Percentiles rank a stretch among this genome's conserved stretches.
These are phyloP conservation scores for Petrea volubilis DNA, from an alignment of 257 asterid genomes.

Conservation along the genomic window DNA sequence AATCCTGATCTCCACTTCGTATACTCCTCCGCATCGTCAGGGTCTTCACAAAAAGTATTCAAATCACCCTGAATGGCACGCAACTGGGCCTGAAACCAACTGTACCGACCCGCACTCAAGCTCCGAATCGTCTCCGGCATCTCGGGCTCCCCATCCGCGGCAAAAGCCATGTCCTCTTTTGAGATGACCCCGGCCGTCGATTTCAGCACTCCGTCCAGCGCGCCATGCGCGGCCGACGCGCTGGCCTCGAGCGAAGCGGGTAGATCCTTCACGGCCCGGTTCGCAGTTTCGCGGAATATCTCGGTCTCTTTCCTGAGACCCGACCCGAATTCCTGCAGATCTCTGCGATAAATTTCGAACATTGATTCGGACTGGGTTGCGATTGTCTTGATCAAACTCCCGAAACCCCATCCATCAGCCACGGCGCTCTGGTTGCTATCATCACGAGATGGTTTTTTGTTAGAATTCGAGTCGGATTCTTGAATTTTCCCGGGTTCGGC, in stretches of 20 bases:
- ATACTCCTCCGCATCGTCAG: conserved; percentile 71
- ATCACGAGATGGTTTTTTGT: conserved; percentile 18
- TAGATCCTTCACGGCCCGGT: conserved; percentile 90
- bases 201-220: conserved; percentile 64
- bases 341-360: conserved; percentile 73
- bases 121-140: conserved; percentile 50
- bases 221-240: conserved; percentile 66
- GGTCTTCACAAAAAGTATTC: conserved; percentile 54
- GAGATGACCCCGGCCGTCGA: conserved; percentile 72
- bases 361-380: conserved; percentile 77
- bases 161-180: conserved; percentile 44
- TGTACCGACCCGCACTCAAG: conserved; percentile 54
- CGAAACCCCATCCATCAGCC: conserved; percentile 64
- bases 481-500: conserved; percentile 31
- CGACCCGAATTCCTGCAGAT: conserved; percentile 75
- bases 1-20: conserved; percentile 67
- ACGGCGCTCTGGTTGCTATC: conserved; percentile 22
- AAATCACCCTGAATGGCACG: conserved; percentile 55
- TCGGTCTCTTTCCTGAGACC: conserved; percentile 78
- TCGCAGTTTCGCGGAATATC: conserved; percentile 72
- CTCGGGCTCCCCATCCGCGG: conserved; percentile 58
- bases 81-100: conserved; percentile 71
- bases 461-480: conserved; percentile 34
- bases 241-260: conserved; percentile 92
- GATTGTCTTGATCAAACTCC: conserved; percentile 56